phyloP scores from a whole-genome alignment of 345 rosid genomes.

The Rhodomyrtus tomentosa region DNA sequence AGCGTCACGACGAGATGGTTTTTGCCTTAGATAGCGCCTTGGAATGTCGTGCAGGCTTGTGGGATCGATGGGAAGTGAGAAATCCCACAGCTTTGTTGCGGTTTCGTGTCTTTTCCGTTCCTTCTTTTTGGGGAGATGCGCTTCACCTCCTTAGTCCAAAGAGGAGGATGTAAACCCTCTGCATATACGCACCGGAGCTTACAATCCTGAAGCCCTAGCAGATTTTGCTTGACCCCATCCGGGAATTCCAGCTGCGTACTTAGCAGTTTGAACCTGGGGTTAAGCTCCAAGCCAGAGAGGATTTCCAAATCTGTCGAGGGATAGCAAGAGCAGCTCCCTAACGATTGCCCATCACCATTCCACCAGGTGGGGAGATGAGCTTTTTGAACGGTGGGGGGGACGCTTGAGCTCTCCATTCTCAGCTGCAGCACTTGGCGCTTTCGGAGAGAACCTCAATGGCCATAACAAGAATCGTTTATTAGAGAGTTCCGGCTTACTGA shows the following conservation, averaged over 20 bases:
- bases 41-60: background rate
- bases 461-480: fast-evolving
- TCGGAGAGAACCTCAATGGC: background rate
- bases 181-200: background rate
- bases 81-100: background rate
- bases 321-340: background rate
- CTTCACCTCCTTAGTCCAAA: background rate
- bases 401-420: background rate
- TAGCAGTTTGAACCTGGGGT: background rate
- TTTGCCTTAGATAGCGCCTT: background rate
- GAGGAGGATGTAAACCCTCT: background rate
- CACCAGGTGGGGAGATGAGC: background rate
- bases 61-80: background rate
- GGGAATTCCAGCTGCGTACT: background rate
- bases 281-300: background rate
- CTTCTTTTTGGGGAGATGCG: background rate
- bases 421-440: background rate
- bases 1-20: background rate
- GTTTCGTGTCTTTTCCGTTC: background rate
- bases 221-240: background rate
- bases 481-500: background rate
- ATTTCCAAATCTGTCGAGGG: background rate
- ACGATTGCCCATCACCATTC: background rate
- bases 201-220: background rate
- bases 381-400: background rate